These are phyloP conservation scores for Leccinellum luteum DNA, from an alignment of 768 basidiomycete species.

Conservation along the genomic window DNA sequence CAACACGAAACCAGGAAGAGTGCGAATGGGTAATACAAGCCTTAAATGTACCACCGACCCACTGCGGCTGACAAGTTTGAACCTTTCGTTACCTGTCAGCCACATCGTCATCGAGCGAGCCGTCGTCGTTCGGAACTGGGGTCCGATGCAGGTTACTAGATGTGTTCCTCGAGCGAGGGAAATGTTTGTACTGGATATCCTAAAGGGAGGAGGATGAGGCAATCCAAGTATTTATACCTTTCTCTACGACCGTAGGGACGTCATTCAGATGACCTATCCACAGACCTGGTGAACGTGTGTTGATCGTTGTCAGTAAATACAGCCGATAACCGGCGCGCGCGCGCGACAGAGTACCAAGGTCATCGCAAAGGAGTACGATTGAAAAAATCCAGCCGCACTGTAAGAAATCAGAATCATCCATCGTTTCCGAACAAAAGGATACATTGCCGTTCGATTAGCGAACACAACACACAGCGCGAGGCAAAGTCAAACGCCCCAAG, in stretches of 20 bases:
- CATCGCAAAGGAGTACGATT: too few relatives aligned
- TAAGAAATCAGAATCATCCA: background rate
- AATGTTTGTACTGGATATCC: too few relatives aligned
- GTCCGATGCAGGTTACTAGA: background rate
- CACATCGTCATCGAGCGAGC: background rate
- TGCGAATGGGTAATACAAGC: background rate
- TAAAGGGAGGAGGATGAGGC: too few relatives aligned
- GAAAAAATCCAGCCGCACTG: background rate
- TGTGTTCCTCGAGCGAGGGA: too few relatives aligned
- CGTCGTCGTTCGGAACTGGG: background rate
- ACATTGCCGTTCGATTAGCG: background rate
- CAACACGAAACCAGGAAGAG: background rate
- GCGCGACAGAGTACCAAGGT: too few relatives aligned
- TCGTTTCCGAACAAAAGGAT: background rate
- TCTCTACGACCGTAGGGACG: too few relatives aligned
- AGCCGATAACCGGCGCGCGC: background rate
- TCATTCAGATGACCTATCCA: background rate
- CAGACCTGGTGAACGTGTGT: too few relatives aligned
- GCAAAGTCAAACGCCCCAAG: background rate
- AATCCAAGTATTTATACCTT: too few relatives aligned
- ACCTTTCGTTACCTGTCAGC: too few relatives aligned
- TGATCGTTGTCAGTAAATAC: background rate
- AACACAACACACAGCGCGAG: background rate
- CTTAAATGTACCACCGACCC: background rate
- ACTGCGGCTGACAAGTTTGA: constrained; percentile 8